Evolutionary conservation across 371 early-diverging fungal species (phyloP), one percentile per base, ranked within the genome.

Genomic region (Rhizopus microsporus): DNA sequence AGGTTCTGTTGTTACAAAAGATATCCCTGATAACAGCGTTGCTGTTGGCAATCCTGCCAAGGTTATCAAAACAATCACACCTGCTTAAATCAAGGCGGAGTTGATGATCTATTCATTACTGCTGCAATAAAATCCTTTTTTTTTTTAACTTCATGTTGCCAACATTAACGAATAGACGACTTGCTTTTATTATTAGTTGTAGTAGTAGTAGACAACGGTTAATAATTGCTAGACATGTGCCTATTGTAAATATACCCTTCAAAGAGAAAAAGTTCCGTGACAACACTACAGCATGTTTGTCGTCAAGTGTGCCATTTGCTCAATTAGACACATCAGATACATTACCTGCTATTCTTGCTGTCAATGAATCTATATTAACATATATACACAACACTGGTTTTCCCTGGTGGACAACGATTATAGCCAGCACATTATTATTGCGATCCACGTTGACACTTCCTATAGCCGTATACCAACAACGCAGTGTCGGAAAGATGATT

Each of bases 31-130:
- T 2, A 76, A 87, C 39, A 79, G 82, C 0, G 77, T 94, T 7
- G 92, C 92, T 17, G 91, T 76, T 0, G 96, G 96, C 0, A 92
- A 89, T 66, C 96, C 96, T 12, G 93, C 93, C 3, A 77, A 81
- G 43, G 72, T 93, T 35, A 72, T 93, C 43, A 61, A 61, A 40
- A 29, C 29, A 1, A 45, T 51, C 12, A 35, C 37, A 7, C 52
- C 62, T 54, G 46, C 48, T 31, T 51, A 50, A 40, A 17, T 2
- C 23, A 23, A 2, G 23, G 23, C 23, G 23, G 23, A 23, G 23
- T 23, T 23, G 23, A 23, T 23, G 23, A 23, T 23, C 23, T 23
- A 23, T 23, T 23, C 23, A 23, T 23, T 23, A 23, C 23, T 23
- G 23, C 23, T 23, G 23, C 23, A 23, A 23, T 23, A 23, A 23